Conservation (phyloP, 1,284 basidiomycete genomes). For the Cryptococcus wingfieldii region DNA sequence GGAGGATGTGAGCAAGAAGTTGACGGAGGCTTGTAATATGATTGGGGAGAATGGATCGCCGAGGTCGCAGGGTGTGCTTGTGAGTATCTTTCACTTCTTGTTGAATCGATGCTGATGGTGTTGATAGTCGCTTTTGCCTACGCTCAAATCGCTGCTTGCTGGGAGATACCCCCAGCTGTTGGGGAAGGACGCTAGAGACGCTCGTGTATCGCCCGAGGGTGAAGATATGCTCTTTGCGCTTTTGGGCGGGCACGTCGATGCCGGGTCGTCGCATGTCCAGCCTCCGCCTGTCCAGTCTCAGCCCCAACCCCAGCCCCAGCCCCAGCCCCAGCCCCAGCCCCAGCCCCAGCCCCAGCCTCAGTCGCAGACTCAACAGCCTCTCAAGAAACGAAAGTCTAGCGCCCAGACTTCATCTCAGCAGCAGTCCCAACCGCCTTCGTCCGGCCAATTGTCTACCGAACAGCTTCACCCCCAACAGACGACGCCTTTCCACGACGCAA, state of each 20-base stretch:
- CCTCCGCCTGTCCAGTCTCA: no score
- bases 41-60: constrained; percentile 32
- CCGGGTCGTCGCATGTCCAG: not conserved
- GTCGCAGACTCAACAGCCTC: not conserved
- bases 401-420: no score
- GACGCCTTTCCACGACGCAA: no score
- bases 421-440: no score
- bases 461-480: no score
- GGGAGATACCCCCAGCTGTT: constrained; percentile 35
- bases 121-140: constrained; percentile 29
- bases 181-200: constrained; percentile 15
- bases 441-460: no score
- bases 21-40: constrained; percentile 35
- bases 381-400: not conserved
- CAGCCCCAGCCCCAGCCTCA: not conserved
- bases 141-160: constrained; percentile 32
- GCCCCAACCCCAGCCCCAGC: not conserved
- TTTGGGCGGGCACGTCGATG: constrained; percentile 39
- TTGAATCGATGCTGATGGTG: not conserved
- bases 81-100: constrained; percentile 5
- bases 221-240: constrained; percentile 45
- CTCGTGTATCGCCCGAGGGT: constrained; percentile 20
- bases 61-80: constrained; percentile 25
- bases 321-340: not conserved
- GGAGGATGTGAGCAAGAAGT: constrained; percentile 21